These are phyloP conservation scores for Salix udensis DNA, from an alignment of 345 rosid genomes.

Conservation along the genomic window DNA sequence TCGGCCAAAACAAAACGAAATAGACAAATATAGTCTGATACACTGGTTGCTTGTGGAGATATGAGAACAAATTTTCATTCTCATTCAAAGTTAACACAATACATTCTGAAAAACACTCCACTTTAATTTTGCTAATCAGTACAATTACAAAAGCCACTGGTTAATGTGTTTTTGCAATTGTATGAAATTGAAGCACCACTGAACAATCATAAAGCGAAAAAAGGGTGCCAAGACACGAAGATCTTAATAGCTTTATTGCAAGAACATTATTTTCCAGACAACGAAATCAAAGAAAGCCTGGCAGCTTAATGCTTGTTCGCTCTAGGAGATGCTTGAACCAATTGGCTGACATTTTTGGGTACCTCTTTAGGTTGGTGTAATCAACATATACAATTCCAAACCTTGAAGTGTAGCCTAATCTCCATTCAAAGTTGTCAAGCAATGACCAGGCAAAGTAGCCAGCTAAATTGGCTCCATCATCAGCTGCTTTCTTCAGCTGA, in stretches of 20 bases:
- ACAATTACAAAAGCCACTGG: background rate
- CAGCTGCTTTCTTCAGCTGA: slow-evolving; percentile 76
- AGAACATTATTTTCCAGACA: background rate
- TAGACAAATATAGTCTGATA: too few species aligned
- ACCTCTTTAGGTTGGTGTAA: slow-evolving; percentile 59
- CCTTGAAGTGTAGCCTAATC: slow-evolving; percentile 85
- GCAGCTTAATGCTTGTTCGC: slow-evolving; percentile 19
- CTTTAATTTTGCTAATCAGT: background rate
- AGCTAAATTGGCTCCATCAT: slow-evolving; percentile 72
- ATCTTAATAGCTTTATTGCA: background rate
- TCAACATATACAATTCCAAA: slow-evolving; percentile 92
- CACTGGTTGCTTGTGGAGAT: too few species aligned
- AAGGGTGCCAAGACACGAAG: background rate
- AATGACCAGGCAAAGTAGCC: slow-evolving; percentile 97
- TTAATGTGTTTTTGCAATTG: background rate
- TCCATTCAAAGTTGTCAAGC: slow-evolving; percentile 97
- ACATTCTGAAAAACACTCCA: background rate
- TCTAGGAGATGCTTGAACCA: slow-evolving; percentile 73
- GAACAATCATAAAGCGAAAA: background rate
- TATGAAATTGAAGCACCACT: background rate
- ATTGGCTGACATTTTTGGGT: slow-evolving; percentile 88
- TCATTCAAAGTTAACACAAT: background rate
- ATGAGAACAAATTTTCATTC: background rate
- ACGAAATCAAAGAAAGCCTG: background rate
- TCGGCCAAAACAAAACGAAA: too few species aligned